Evolutionary conservation across 2,329 filamentous ascomycete genomes (phyloP), one percentile per base, ranked within the genome.

Genomic region (Chrysoporthe deuterocubensis): DNA sequence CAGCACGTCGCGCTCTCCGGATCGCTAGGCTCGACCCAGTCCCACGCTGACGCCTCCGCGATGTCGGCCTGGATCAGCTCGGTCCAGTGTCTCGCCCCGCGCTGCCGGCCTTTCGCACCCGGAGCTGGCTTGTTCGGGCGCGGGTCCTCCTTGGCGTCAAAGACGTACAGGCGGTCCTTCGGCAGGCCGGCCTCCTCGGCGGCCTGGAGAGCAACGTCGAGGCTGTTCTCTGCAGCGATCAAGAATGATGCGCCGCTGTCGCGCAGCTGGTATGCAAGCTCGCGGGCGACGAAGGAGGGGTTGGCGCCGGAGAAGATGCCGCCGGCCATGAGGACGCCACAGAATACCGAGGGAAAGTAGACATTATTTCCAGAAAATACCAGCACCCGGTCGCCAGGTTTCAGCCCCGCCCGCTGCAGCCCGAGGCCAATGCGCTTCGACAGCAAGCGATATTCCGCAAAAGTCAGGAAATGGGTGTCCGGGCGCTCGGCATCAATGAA

Each of bases 311-410:
- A 91, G 79, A 95, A 95, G 65, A 95, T 81, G 1, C 91, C 91
- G 4, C 91, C 91, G 0, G 92, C 91, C 87, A 93, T 93, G 62
- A 93, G 82, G 26, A 91, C 83, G 18, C 92, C 92, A 77, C 93
- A 83, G 65, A 94, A 87, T 1, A 92, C 81, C 0, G 87, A 82
- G 0, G 92, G 90, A 75, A 90, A 92, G 80, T 90, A 92, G 16
- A 95, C 77, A 71, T 86, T 89, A 78, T 94, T 95, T 32, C 88
- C 86, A 0, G 90, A 90, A 78, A 90, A 94, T 26, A 95, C 79
- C 59, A 95, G 80, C 4, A 95, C 87, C 2, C 91, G 87, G 13
- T 94, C 92, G 13, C 91, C 90, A 0, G 81, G 80, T 70, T 88
- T 79, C 21, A 95, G 79, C 0, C 92, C 92, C 18, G 85, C 83